Percentiles rank a stretch among this genome's conserved stretches.
Evolutionary conservation across 495 filamentous ascomycete genomes (phyloP).

Genomic region (Podospora conica): DNA sequence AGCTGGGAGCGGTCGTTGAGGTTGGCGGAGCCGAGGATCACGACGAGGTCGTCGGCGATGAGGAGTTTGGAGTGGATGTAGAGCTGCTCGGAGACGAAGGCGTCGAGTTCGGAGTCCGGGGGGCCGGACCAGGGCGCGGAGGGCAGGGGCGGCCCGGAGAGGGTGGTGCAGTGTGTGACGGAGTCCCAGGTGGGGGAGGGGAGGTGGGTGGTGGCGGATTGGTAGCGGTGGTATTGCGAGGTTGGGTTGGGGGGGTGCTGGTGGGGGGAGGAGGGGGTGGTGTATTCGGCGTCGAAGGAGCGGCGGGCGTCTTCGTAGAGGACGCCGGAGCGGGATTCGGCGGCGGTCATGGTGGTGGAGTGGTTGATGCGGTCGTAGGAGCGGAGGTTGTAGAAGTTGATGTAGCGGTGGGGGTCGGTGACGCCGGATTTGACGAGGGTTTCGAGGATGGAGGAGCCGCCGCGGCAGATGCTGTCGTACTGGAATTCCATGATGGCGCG

Average conservation of each 20-base stretch:
- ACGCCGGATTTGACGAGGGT: slow-evolving; percentile 63
- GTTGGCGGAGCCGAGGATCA: slow-evolving; percentile 90
- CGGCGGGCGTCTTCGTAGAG: slow-evolving; percentile 64
- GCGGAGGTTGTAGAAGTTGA: slow-evolving; percentile 91
- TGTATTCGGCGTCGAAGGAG: slow-evolving; percentile 54
- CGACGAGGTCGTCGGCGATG: slow-evolving; percentile 84
- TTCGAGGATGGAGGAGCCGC: slow-evolving; percentile 82
- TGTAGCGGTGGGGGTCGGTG: slow-evolving; percentile 65
- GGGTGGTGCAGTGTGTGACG: slow-evolving; percentile 80
- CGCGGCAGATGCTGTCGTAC: slow-evolving; percentile 77
- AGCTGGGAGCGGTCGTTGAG: slow-evolving; percentile 92
- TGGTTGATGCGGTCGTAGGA: slow-evolving; percentile 89
- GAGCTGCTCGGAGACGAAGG: slow-evolving; percentile 87
- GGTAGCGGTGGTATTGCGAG: slow-evolving; percentile 52
- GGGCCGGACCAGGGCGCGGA: slow-evolving; percentile 74
- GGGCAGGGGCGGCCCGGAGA: slow-evolving; percentile 66
- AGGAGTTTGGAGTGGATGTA: slow-evolving; percentile 93
- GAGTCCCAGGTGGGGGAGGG: slow-evolving; percentile 60
- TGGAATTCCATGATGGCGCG: slow-evolving; percentile 92
- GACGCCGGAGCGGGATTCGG: slow-evolving; percentile 63
- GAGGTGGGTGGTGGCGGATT: slow-evolving; percentile 53
- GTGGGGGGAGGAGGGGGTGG: too few relatives aligned
- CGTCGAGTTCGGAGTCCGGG: slow-evolving; percentile 69
- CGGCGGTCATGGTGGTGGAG: slow-evolving; percentile 54
- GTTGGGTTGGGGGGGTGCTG: slow-evolving; percentile 25